Evolutionary conservation across 139 green algal genomes (phyloP), one percentile per base, ranked within the genome.

Genomic region (Closterium sp.): DNA sequence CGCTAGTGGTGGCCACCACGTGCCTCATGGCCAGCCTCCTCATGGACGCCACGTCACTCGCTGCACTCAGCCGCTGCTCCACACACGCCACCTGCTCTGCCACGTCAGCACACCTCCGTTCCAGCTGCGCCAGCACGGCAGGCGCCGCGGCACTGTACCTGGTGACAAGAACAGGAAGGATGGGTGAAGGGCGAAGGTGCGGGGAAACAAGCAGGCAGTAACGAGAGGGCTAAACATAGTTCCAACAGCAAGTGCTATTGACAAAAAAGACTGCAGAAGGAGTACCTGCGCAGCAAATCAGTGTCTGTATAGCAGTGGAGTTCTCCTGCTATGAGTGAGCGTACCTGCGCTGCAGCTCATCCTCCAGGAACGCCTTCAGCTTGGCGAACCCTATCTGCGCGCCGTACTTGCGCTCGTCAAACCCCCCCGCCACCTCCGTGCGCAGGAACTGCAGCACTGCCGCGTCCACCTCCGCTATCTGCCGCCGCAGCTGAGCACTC

Each of bases 281-380:
- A n/a, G 95, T 98, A 99, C 32, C 97, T 96, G 30, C 95, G 92
- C 94, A 98, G 97, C 93, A 99, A n/a, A n/a, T n/a, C n/a, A n/a
- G n/a, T n/a, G n/a, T n/a, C n/a, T n/a, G n/a, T n/a, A n/a, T n/a
- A n/a, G n/a, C n/a, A n/a, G n/a, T n/a, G n/a, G n/a, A n/a, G n/a
- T n/a, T n/a, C n/a, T n/a, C n/a, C n/a, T n/a, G n/a, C n/a, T n/a
- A n/a, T n/a, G 28, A n/a, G 28, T 27, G 28, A 73, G 86, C 94
- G 95, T 98, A 99, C 32, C 97, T 96, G 30, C 95, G 92, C 94
- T 98, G 97, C 93, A 99, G 96, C 89, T 99, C 95, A 88, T 97
- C 95, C 95, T 99, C 98, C 50, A 99, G 95, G 95, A 98, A 99
- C 86, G 96, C 92, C 17, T 97, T 95, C 73, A 99, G 97, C 93